Conservation (phyloP, 768 basidiomycete species). For the Trametes sanguinea region DNA sequence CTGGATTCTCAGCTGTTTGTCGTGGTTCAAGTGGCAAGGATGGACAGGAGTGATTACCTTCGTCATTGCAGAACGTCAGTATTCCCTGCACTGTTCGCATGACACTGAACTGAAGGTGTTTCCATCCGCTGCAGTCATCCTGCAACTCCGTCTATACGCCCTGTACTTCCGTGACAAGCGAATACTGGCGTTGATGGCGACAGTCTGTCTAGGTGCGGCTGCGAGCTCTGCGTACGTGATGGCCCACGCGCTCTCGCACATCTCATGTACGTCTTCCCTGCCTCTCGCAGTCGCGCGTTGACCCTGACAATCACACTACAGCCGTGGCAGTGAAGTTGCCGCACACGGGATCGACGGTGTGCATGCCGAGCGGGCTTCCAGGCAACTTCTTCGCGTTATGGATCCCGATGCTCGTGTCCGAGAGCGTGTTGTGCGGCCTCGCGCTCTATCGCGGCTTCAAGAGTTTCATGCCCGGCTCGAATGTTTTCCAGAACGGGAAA, state of each 20-base stretch:
- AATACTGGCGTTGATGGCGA: slow-evolving; percentile 48
- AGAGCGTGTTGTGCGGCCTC: slow-evolving; percentile 51
- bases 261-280: slow-evolving; percentile 40
- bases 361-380: slow-evolving; percentile 43
- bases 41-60: slow-evolving; percentile 57
- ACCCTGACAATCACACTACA: not conserved
- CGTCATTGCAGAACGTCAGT: slow-evolving; percentile 56
- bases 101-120: not conserved
- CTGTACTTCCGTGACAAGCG: slow-evolving; percentile 56
- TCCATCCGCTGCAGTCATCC: slow-evolving; percentile 43
- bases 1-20: slow-evolving; percentile 28
- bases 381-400: slow-evolving; percentile 55
- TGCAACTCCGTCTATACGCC: slow-evolving; percentile 65
- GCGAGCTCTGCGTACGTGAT: slow-evolving; percentile 49
- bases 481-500: slow-evolving; percentile 44
- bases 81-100: not conserved
- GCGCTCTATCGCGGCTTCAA: slow-evolving; percentile 54
- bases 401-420: slow-evolving; percentile 59
- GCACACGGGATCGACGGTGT: slow-evolving; percentile 38
- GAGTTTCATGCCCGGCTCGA: slow-evolving; percentile 37
- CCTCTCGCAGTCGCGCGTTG: not conserved
- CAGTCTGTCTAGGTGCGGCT: slow-evolving; percentile 42
- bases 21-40: slow-evolving; percentile 61
- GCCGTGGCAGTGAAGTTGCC: slow-evolving; percentile 12
- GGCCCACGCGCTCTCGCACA: slow-evolving; percentile 42